Conservation (phyloP, 164 flowering plant species). For the Taxillus chinensis region DNA sequence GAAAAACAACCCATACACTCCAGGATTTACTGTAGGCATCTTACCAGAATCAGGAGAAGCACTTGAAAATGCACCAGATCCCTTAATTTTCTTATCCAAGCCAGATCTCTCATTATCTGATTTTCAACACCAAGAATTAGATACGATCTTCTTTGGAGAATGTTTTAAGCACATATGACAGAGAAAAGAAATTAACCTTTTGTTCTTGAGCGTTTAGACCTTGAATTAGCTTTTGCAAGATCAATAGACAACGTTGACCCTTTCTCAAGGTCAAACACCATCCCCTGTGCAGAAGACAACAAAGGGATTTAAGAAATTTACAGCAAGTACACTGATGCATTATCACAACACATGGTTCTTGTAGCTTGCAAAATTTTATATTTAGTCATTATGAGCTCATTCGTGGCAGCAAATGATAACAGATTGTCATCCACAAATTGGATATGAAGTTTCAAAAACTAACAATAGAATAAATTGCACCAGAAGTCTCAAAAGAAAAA, state of each 20-base stretch:
- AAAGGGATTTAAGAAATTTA: neutral
- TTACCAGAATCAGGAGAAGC: conserved; percentile 57
- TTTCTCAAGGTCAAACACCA: conserved; percentile 87
- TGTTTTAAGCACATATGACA: too few species aligned
- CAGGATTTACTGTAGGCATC: conserved; percentile 8
- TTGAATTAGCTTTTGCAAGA: conserved; percentile 85
- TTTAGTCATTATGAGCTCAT: too few species aligned
- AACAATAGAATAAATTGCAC: too few species aligned
- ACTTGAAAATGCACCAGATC: conserved; percentile 28
- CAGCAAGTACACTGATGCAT: neutral
- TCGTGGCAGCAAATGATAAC: too few species aligned
- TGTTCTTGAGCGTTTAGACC: conserved; percentile 71
- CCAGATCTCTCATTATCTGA: conserved; percentile 55
- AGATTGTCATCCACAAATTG: too few species aligned
- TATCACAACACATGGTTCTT: too few species aligned
- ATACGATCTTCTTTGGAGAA: conserved; percentile 7
- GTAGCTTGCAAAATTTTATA: too few species aligned
- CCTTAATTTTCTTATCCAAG: conserved; percentile 61
- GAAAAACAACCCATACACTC: neutral
- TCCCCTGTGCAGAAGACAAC: conserved; percentile 43
- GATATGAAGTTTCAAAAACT: too few species aligned
- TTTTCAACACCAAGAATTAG: conserved; percentile 5
- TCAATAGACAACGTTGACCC: conserved; percentile 69
- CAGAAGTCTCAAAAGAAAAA: too few species aligned
- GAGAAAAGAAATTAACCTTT: conserved; percentile 27